Evolutionary conservation across 2,329 filamentous ascomycete genomes (phyloP), one percentile per base, ranked within the genome.

Genomic region (Trichophyton equinum): DNA sequence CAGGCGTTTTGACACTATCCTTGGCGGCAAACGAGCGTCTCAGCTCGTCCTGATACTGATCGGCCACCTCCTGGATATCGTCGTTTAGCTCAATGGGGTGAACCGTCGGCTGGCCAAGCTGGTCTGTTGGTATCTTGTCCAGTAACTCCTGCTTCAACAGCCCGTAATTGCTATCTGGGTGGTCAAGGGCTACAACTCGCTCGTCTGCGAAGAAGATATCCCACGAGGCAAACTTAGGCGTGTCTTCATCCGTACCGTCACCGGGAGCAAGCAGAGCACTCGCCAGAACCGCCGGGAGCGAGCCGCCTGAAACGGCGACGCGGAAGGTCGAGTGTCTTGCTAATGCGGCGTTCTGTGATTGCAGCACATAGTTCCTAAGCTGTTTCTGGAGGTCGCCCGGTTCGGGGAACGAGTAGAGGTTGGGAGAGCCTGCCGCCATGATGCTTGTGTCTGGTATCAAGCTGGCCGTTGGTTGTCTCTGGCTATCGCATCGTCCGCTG

Each of bases 181-280:
- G 87, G 74, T 94, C 86, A 67, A 96, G 85, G 22, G 94, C 88
- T 59, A 97, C 94, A 68, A 89, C 89, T 70, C 94, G 89, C 81
- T 99, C 94, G 73, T 99, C 94, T 71, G 92, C 92, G 75, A 96
- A 97, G 81, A 97, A 99, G 71, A 99, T 89, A 70, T 97, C 89
- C 94, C 94, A 99, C 74, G 89, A 90, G 72, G 81, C 79, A 76
- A 95, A 96, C 68, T 87, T 80, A 67, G 91, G 76, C 3, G 78
- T 81, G 71, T 91, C 88, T 61, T 85, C 77, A 9, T 68, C 65
- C 42, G 72, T 74, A 57, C 76, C 78, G 63, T 78, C 74, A 76
- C 76, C 66, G 70, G 77, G 67, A 20, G 83, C 71, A 27, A 97
- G 83, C 9, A 97, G 84, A 8, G 91, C 91, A 73, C 89, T 84